These are phyloP conservation scores for Trichophyton mentagrophytes DNA, from an alignment of 2,329 filamentous ascomycete genomes.

Conservation along the genomic window DNA sequence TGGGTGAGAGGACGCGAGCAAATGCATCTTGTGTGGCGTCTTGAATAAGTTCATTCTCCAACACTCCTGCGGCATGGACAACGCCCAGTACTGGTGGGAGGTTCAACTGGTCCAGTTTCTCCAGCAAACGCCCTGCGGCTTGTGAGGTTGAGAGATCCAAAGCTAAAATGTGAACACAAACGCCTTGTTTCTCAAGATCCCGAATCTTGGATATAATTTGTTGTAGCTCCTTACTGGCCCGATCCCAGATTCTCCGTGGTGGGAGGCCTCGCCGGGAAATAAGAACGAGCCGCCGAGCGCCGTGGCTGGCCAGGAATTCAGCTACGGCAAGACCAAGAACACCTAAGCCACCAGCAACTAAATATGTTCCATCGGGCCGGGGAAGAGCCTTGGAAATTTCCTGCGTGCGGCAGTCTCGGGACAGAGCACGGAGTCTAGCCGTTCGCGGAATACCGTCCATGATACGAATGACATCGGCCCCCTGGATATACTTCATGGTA, in stretches of 20 bases:
- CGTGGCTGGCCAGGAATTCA: slow-evolving; percentile 15
- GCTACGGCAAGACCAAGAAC: slow-evolving; percentile 17
- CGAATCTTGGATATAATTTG: neutral
- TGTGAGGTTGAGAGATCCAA: neutral
- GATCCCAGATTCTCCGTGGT: slow-evolving; percentile 5
- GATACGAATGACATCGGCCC: neutral
- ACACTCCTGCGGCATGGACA: neutral
- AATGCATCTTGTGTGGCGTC: neutral
- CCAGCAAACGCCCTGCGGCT: neutral
- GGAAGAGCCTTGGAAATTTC: neutral
- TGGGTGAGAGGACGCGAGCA: neutral
- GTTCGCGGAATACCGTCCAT: neutral
- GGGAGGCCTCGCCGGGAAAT: slow-evolving; percentile 26
- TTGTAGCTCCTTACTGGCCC: neutral
- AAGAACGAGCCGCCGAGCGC: slow-evolving; percentile 20
- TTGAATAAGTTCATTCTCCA: neutral
- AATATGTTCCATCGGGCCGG: slow-evolving; percentile 12
- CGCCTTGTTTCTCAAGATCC: neutral
- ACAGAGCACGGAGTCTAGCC: neutral
- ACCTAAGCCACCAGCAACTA: slow-evolving; percentile 13
- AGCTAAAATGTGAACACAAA: neutral
- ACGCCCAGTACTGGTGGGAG: neutral
- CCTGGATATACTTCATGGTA: neutral
- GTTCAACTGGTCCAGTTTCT: neutral
- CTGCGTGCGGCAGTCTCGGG: neutral